Conservation (phyloP, 164 flowering plant genomes). For the Brasenia schreberi region DNA sequence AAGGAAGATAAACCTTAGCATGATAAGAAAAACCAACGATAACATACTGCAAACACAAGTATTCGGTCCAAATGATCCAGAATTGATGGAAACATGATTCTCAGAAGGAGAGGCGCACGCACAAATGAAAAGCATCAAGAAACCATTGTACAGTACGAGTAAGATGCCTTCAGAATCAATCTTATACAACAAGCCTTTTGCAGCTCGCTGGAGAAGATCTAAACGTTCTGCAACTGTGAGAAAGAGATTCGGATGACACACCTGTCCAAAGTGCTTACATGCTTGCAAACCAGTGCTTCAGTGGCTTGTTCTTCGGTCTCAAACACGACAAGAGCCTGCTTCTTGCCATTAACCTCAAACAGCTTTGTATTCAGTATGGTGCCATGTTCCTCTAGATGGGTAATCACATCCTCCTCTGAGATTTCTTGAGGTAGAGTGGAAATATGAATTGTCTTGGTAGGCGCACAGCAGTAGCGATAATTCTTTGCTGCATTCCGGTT, state of each 20-base stretch:
- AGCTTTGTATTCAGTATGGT: constrained; percentile 58
- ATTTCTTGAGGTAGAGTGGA: constrained; percentile 78
- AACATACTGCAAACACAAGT: not conserved
- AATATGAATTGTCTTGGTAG: constrained; percentile 93
- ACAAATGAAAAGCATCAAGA: not conserved
- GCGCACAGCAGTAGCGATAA: constrained; percentile 95
- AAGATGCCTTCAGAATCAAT: constrained; percentile 1
- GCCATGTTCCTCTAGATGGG: constrained; percentile 88
- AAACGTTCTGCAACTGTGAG: constrained; percentile 79
- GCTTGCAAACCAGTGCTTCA: constrained; percentile 96
- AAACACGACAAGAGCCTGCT: constrained; percentile 79
- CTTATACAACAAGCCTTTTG: not conserved
- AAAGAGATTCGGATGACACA: constrained; percentile 79
- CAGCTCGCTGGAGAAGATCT: constrained; percentile 4
- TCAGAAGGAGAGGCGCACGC: not conserved
- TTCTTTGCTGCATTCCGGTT: constrained; percentile 95
- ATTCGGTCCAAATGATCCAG: not conserved
- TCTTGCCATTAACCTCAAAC: constrained; percentile 92
- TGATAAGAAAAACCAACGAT: too few relatives aligned
- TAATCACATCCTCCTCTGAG: constrained; percentile 69
- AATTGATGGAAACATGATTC: not conserved
- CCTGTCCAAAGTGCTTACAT: constrained; percentile 63
- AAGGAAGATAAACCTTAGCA: too few relatives aligned
- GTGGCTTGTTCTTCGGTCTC: constrained; percentile 95
- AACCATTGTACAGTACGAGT: not conserved